These are phyloP conservation scores for Phytophthora fragariae DNA, from an alignment of 352 stramenopile genomes.

Conservation along the genomic window DNA sequence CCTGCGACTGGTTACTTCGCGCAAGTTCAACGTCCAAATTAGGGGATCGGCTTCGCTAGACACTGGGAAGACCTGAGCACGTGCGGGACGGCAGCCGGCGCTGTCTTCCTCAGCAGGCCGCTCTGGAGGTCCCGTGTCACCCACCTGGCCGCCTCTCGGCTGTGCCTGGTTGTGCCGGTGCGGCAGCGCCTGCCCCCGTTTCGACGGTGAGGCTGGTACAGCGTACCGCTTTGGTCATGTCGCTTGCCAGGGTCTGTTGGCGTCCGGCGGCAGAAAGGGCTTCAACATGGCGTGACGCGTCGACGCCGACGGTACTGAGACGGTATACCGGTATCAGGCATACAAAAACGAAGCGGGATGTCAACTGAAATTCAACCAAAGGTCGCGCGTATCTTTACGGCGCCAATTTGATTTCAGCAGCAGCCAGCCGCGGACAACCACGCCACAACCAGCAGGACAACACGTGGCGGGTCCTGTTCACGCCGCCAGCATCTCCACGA, in stretches of 20 bases:
- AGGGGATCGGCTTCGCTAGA: constrained; percentile 14
- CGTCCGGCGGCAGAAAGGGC: background rate
- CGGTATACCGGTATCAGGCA: too few species aligned
- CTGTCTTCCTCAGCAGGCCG: too few species aligned
- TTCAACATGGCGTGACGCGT: constrained; percentile 11
- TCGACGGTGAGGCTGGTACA: constrained; percentile 29
- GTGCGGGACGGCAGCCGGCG: background rate
- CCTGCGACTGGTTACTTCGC: constrained; percentile 23
- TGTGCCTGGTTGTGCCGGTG: constrained; percentile 14
- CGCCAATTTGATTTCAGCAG: constrained; percentile 19
- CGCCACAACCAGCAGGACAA: background rate
- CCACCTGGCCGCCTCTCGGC: background rate
- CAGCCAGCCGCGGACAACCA: background rate
- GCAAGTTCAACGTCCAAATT: constrained; percentile 35
- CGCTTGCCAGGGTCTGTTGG: constrained; percentile 19
- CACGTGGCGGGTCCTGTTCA: constrained; percentile 5
- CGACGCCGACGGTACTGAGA: background rate
- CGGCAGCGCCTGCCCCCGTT: constrained; percentile 17
- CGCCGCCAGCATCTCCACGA: background rate
- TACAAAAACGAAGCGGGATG: constrained; percentile 11
- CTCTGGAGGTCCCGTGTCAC: too few species aligned
- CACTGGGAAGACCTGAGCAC: background rate
- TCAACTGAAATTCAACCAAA: constrained; percentile 29
- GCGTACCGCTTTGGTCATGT: constrained; percentile 26
- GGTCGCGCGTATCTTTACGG: constrained; percentile 33